phyloP scores from a whole-genome alignment of 306 rosid species.

The Arachis hypogaea region DNA sequence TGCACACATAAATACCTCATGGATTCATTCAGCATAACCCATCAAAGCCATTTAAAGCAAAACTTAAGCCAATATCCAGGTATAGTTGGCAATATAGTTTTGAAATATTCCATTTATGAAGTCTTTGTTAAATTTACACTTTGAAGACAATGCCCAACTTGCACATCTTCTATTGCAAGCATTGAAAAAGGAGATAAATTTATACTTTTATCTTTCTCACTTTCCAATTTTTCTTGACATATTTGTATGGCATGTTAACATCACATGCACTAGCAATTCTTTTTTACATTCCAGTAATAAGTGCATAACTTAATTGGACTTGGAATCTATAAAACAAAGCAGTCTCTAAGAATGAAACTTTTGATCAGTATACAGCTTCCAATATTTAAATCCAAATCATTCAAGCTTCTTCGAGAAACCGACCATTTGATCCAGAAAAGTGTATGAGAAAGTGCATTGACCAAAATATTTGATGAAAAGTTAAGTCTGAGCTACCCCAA shows the following conservation, averaged over 20 bases:
- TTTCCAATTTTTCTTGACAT: not conserved
- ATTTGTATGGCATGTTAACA: not conserved
- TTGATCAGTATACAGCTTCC: not conserved
- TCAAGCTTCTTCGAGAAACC: constrained; percentile 2
- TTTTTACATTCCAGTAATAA: not conserved
- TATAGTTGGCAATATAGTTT: not conserved
- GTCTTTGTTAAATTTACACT: not conserved
- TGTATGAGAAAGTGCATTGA: not conserved
- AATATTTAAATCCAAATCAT: not conserved
- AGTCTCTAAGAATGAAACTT: not conserved
- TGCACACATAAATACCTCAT: constrained; percentile 3
- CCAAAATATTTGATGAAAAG: not conserved
- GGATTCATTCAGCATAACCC: constrained; percentile 1
- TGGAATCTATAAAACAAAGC: not conserved
- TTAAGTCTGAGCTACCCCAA: not conserved
- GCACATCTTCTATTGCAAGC: not conserved
- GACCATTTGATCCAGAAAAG: not conserved
- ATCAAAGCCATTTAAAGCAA: not conserved
- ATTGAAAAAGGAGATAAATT: not conserved
- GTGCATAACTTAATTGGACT: not conserved
- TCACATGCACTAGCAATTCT: not conserved
- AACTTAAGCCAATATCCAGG: not conserved
- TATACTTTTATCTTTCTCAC: not conserved
- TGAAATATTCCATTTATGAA: not conserved
- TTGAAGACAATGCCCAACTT: not conserved